Conservation (phyloP, 306 rosid genomes). For the Coriaria nepalensis region DNA sequence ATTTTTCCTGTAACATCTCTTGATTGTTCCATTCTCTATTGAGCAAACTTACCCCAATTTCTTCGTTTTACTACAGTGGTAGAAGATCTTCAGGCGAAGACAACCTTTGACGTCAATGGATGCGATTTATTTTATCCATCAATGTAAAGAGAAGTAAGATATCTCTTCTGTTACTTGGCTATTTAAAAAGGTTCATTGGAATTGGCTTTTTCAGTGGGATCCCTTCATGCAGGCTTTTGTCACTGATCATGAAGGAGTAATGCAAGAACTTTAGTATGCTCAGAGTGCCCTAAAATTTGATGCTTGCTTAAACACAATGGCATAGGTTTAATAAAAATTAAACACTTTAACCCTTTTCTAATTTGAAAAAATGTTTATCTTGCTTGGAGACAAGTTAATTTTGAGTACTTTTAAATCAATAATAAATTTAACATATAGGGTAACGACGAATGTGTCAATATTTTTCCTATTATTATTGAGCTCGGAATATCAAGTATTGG, state of each 20-base stretch:
- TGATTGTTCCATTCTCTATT: not conserved
- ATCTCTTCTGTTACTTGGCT: conserved; percentile 4
- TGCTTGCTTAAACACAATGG: conserved; percentile 57
- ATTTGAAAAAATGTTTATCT: too few relatives aligned
- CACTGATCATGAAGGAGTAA: conserved; percentile 73
- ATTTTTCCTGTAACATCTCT: not conserved
- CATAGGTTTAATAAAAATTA: too few relatives aligned
- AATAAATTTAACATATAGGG: too few relatives aligned
- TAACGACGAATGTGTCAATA: too few relatives aligned
- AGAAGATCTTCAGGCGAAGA: conserved; percentile 93
- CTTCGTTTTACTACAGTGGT: conserved; percentile 53
- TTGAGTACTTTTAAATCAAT: too few relatives aligned
- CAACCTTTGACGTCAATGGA: conserved; percentile 91
- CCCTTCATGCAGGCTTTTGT: conserved; percentile 46
- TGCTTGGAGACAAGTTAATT: too few relatives aligned
- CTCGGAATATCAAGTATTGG: too few relatives aligned
- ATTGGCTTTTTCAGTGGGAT: conserved; percentile 16
- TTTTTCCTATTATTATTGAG: too few relatives aligned
- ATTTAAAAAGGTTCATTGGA: not conserved
- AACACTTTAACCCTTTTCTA: too few relatives aligned
- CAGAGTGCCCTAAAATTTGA: conserved; percentile 48
- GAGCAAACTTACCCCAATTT: conserved; percentile 10
- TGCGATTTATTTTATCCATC: conserved; percentile 85
- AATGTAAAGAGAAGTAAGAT: conserved; percentile 73
- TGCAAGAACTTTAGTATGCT: conserved; percentile 55